Evolutionary conservation across 768 basidiomycete species (phyloP).

Genomic region (Russula sp.): DNA sequence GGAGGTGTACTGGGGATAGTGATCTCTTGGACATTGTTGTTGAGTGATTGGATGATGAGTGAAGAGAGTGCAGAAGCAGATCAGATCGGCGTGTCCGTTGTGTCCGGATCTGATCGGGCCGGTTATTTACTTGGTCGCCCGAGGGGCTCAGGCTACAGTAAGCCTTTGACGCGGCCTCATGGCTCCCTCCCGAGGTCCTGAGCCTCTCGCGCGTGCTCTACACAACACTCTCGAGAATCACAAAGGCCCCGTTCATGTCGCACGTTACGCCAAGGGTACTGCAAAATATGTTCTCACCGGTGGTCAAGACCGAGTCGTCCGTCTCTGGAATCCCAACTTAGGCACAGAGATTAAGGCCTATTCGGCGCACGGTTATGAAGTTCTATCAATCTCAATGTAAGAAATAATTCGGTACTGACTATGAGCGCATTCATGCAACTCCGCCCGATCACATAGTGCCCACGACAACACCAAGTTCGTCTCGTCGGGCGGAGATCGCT

Average conservation of each 20-base stretch:
- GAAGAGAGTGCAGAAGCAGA: background rate
- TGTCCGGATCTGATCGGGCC: too few relatives aligned
- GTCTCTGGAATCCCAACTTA: conserved; percentile 83
- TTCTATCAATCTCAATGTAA: conserved; percentile 84
- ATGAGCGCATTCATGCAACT: background rate
- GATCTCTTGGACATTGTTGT: conserved; percentile 28
- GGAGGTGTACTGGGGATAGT: conserved; percentile 37
- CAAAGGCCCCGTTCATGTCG: conserved; percentile 85
- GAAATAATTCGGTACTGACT: conserved; percentile 35
- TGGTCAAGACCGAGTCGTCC: conserved; percentile 83
- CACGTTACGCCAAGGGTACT: conserved; percentile 82
- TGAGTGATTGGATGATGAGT: background rate
- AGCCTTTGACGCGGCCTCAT: conserved; percentile 19
- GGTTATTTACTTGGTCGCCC: too few relatives aligned
- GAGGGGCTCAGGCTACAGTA: background rate
- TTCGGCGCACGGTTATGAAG: conserved; percentile 91
- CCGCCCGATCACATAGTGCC: conserved; percentile 41
- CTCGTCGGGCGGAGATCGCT: conserved; percentile 89
- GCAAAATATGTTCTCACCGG: conserved; percentile 92
- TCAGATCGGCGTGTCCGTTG: background rate
- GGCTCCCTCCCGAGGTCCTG: conserved; percentile 36
- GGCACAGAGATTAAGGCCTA: conserved; percentile 92
- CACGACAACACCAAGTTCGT: conserved; percentile 94
- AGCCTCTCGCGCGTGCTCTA: conserved; percentile 50
- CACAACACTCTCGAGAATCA: conserved; percentile 61